Base-by-base conservation (phyloP, 306 rosid genomes). In the Gynostemma pentaphyllum region DNA sequence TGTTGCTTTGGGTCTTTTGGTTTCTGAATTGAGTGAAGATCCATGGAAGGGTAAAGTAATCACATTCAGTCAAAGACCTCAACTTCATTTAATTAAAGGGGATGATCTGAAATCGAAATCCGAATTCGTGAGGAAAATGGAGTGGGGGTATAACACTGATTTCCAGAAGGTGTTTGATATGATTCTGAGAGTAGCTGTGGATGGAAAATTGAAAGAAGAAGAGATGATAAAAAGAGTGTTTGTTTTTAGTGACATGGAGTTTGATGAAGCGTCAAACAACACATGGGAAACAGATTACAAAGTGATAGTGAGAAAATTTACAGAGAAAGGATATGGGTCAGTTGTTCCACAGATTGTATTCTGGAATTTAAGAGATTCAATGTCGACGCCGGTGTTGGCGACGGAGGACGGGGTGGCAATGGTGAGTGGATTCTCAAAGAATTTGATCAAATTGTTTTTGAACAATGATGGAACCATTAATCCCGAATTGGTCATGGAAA, bases 41-140 rank as follows among this genome's bases (percentile, higher is more conserved):
- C 83, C 80, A 11, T 79, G 77, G 80, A 79, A 79, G 49, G 83
- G 80, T 16, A 79, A 75, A 66, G 74, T 72, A 18, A 71, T 75
- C 5, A 71, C 80, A 2, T 79, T 72, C 44, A 71, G 75, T 46
- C 0, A 0, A 0, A 4, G 53, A 13, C 80, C 83, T 5, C 11
- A 64, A 69, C 51, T 79, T 8, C 83, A 79, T 34, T 27, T 78
- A 41, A 78, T 78, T 27, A 1, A 70, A 59, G 79, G 79, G 4
- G 60, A 54, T 0, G 37, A 28, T 19, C 71, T 74, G 44, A 10
- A 0, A 22, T 67, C 57, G 7, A 78, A 74, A 53, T 26, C 70
- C 4, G 1, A 62, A 5, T 78, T 74, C 45, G 19, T 74, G 47
- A 62, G 7, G 54, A 0, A 0, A 0, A 78, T 70, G 72, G 57